These are phyloP conservation scores for Neurospora sp. DNA, from an alignment of 495 filamentous ascomycete genomes.

Conservation along the genomic window DNA sequence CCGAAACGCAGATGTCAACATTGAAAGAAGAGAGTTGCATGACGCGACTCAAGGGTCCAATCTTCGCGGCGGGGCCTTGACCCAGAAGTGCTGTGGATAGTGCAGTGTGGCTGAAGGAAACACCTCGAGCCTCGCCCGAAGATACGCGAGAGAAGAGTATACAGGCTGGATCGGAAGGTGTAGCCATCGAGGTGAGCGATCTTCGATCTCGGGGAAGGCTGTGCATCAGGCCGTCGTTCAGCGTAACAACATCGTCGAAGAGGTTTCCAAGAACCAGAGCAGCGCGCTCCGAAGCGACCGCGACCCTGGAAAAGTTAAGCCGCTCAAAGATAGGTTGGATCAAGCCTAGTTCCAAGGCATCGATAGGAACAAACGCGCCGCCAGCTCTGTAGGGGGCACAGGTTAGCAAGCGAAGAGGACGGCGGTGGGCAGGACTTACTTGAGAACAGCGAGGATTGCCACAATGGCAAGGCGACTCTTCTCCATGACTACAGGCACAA, in stretches of 20 bases:
- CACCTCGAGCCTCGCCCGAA: constrained; percentile 23
- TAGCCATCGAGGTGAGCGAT: constrained; percentile 26
- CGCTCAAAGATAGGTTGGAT: constrained; percentile 32
- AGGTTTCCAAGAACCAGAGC: constrained; percentile 25
- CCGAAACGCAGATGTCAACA: constrained; percentile 56
- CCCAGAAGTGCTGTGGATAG: constrained; percentile 31
- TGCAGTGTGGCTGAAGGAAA: constrained; percentile 36
- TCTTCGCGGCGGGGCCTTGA: constrained; percentile 40
- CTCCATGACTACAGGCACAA: constrained; percentile 36
- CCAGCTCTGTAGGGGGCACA: constrained; percentile 21
- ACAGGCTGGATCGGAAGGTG: constrained; percentile 32
- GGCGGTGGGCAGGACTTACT: constrained; percentile 18
- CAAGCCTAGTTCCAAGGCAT: constrained; percentile 27
- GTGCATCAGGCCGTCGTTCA: constrained; percentile 23
- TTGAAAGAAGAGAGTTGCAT: constrained; percentile 62
- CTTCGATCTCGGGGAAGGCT: constrained; percentile 14
- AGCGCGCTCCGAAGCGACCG: constrained; percentile 28
- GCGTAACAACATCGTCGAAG: constrained; percentile 25
- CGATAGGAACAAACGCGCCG: constrained; percentile 33
- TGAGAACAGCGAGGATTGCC: constrained; percentile 37
- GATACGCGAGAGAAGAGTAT: constrained; percentile 28
- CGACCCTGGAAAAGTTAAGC: constrained; percentile 25
- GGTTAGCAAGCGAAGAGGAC: neutral
- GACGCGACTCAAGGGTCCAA: constrained; percentile 41
- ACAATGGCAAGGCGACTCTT: constrained; percentile 36